Percentiles rank a stretch among this genome's conserved stretches.
Conservation (phyloP, 805 yeast genomes). For the Wickerhamiella musiphila region DNA sequence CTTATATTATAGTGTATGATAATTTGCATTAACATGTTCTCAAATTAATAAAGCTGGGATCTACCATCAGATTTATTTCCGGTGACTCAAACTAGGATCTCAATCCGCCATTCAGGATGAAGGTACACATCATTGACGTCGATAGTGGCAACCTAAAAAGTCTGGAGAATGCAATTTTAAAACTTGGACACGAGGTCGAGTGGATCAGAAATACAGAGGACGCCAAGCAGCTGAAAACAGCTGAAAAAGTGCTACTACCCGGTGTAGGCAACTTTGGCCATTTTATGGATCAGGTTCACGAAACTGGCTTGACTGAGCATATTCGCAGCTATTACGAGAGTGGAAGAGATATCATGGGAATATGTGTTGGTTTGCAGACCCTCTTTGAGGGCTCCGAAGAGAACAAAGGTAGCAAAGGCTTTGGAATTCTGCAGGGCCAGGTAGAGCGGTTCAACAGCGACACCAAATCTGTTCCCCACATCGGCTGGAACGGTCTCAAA, state of each 20-base stretch:
- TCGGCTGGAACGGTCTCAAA: constrained; percentile 71
- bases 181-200: constrained; percentile 45
- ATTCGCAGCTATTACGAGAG: constrained; percentile 45
- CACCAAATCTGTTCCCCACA: constrained; percentile 79
- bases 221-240: constrained; percentile 26
- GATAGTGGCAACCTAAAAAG: constrained; percentile 91
- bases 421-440: constrained; percentile 35
- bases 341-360: constrained; percentile 89
- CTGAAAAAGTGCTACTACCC: constrained; percentile 52
- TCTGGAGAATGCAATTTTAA: constrained; percentile 66
- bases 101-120: too few relatives aligned
- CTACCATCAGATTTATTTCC: too few relatives aligned
- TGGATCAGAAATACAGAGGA: constrained; percentile 12
- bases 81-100: too few relatives aligned
- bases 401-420: constrained; percentile 42
- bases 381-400: constrained; percentile 64
- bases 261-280: constrained; percentile 98
- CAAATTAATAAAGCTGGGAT: too few relatives aligned
- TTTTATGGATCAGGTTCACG: constrained; percentile 53
- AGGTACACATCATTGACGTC: constrained; percentile 70
- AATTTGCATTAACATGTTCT: too few relatives aligned
- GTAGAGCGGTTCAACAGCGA: constrained; percentile 44
- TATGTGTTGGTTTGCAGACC: constrained; percentile 91
- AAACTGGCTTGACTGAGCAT: constrained; percentile 48
- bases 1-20: too few relatives aligned